Base-by-base conservation (phyloP, 1,284 basidiomycete species). In the Malassezia sp. region DNA sequence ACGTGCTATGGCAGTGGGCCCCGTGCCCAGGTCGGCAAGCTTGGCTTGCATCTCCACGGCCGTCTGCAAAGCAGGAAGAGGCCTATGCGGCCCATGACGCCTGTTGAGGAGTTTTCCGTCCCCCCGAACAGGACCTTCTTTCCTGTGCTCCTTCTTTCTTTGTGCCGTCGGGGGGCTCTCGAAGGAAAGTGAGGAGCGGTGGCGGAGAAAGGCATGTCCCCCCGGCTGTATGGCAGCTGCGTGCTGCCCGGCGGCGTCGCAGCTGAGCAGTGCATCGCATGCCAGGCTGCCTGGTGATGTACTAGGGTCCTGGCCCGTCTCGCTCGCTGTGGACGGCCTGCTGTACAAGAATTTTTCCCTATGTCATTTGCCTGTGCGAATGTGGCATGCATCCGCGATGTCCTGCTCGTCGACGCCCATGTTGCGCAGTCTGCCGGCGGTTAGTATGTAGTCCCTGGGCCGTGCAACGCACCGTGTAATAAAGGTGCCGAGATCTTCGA, bases 81-180 rank as follows among this genome's bases (percentile, higher is more conserved):
- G 38, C 7, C 4, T 32, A 17, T 9, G 26, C 21, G 15, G 26
- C 42, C 42, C n/a, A 50, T 15, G 48, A 50, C 42, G 14, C 43
- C 26, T 18, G 37, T 10, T 21, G 9, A n/a, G 21, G 44, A 20
- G 32, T 41, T 24, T 24, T 17, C 15, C 20, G 34, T 33, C 31
- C 31, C 4, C 6, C 10, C 3, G 12, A 15, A 22, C 5, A 11
- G 18, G 17, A 17, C 17, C 4, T 28, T 50, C 36, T 44, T 50
- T 50, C 48, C 38, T 50, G 42, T 38, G 43, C 42, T 41, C 43
- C 41, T 50, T 36, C 48, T 50, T 49, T 34, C 47, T 49, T 39
- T 30, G 29, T 39, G 9, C 15, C 38, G 6, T 14, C 28, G 6
- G 9, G 30, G 24, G 29, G 14, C 10, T 17, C 7, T 5, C 9